Base-by-base conservation (phyloP, 345 rosid species). In the Rhizophora apiculata region DNA sequence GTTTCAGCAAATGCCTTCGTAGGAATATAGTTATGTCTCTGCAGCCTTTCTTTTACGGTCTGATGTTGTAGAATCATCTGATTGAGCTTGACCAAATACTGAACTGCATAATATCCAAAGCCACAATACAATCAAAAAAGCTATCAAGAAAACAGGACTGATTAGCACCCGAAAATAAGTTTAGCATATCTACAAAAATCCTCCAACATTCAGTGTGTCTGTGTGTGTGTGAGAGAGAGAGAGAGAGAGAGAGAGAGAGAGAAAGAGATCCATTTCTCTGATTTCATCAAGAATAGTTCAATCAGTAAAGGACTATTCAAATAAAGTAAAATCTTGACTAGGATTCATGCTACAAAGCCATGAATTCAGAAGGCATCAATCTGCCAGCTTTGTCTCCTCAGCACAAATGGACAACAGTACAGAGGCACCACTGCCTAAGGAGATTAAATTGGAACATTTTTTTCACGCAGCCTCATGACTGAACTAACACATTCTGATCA, bases 51-150 rank as follows among this genome's bases (percentile, higher is more conserved):
- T 83, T 86, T 91, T 93, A 62, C 71, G 81, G 75, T 84, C 79
- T 34, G 88, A 68, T 60, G 80, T 68, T 10, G 86, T 65, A 61
- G 91, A 80, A 34, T 71, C 79, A 58, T 86, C 89, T 49, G 82
- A 74, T 80, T 93, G 94, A 29, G 89, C 80, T 78, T 87, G 92
- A 69, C 96, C 96, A 82, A 91, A 93, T 51, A 82, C 85, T 43
- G 95, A 91, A 74, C 97, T 93, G 85, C 79, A 81, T 15, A 8
- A 54, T 55, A 55, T 4, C 11, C 37, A 62, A 73, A 27, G 48
- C 20, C 20, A 43, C 26, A 30, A 64, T 16, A 55, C 30, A 29
- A 34, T 59, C 4, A 75, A 34, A 11, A 32, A 32, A 74, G 6
- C 24, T 5, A 26, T 68, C 29, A 20, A 18, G 20, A 67, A 6